Evolutionary conservation across 2,329 filamentous ascomycete species (phyloP), one percentile per base, ranked within the genome.

Genomic region (Ascochyta pisi): DNA sequence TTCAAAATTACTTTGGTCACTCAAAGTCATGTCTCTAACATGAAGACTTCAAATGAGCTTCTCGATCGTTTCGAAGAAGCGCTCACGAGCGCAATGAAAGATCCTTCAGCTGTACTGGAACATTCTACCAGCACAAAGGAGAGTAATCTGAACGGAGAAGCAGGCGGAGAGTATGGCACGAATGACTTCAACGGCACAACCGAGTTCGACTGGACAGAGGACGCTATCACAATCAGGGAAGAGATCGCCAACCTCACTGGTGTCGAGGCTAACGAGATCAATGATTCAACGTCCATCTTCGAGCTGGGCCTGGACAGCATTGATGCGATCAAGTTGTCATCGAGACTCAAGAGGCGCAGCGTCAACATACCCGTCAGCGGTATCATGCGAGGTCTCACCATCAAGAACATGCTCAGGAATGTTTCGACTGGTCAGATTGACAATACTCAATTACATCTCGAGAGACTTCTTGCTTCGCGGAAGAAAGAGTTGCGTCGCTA

Each of bases 221-320:
- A 82, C 15, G 84, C 89, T 0, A 65, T 65, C 1, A 62, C 61
- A 0, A 77, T 96, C 6, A 83, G 85, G 24, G 73, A 79, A 3
- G 86, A 89, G 64, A 82, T 96, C 39, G 84, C 89, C 1, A 66
- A 69, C 0, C 77, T 96, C 5, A 84, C 87, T 1, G 82, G 81
- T 0, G 68, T 87, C 0, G 70, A 83, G 0, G 70, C 75, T 3
- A 71, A 80, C 1, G 75, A 81, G 0, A 78, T 96, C 34, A 72
- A 77, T 1, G 83, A 84, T 47, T 75, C 79, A 6, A 86, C 85
- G 0, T 89, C 89, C 0, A 85, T 97, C 10, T 87, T 96, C 35
- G 87, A 94, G 64, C 82, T 97, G 29, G 93, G 93, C 0, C 82
- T 97, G 6, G 94, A 97, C 78, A 96, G 93, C 67, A 96, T 97